Evolutionary conservation across 257 asterid genomes (phyloP), one percentile per base, ranked within the genome.

Genomic region (Fraxinus cuspidata): DNA sequence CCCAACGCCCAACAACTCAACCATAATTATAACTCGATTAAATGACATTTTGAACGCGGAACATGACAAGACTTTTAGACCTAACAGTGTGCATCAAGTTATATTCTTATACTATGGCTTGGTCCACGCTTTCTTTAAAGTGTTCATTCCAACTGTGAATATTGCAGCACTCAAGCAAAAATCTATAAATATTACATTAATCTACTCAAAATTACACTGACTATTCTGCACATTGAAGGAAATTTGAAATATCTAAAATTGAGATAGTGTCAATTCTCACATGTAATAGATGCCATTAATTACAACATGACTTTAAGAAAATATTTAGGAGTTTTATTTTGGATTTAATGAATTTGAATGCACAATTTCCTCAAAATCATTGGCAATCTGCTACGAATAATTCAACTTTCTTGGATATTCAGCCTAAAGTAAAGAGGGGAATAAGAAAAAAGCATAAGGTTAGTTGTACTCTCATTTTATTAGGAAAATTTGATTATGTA

Each of bases 241-340:
- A 65, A 47, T 44, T 66, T 32, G n/a, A 29, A 58, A 9, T 3
- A 49, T 64, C 19, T 74, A 19, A 3, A 44, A 7, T 32, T 16
- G 58, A 34, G 79, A 49, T 79, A 35, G 7, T 70, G 18, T 27
- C 40, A 79, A 66, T 74, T 16, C 42, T 42, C 42, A 63, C 69
- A 1, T 65, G 69, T 37, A 32, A 70, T 7, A 72, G 10, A 32
- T 8, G 13, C 53, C 71, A 74, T 67, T 79, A 31, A 73, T 68
- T 34, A 74, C 75, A 13, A 2, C 53, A 72, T 78, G 77, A 58
- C 78, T 72, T 47, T 5, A 2, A 16, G 31, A 38, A 78, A 32
- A 72, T 19, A 58, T 19, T 31, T 44, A 58, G 69, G 47, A 71
- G 49, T 71, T 70, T 3, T 67, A 7, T 64, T 4, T 28, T 12